phyloP scores from a whole-genome alignment of 2,329 filamentous ascomycete genomes.

The Aspergillus melleus region DNA sequence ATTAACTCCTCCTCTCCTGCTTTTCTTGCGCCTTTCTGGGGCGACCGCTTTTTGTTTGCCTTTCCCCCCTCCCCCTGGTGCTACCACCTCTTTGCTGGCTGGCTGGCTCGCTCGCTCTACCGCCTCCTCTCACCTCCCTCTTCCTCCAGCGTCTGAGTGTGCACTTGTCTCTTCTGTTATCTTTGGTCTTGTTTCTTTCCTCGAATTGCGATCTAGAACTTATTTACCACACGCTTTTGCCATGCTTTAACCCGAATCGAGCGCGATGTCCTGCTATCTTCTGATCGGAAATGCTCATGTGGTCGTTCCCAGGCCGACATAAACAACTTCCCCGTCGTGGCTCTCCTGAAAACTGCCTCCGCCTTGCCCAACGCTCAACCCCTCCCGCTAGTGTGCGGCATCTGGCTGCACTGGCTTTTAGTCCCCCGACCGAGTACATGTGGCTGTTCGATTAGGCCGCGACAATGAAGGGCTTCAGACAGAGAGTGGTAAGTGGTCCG shows the following conservation, averaged over 20 bases:
- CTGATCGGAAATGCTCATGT: constrained; percentile 29
- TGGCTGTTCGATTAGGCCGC: constrained; percentile 35
- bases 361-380: constrained; percentile 20
- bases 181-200: too few relatives aligned
- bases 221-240: too few relatives aligned
- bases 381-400: constrained; percentile 38
- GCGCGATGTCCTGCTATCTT: constrained; percentile 12
- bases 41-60: constrained; percentile 15
- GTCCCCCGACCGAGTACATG: constrained; percentile 35
- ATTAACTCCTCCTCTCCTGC: constrained; percentile 14
- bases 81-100: background rate
- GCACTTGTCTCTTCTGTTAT: background rate
- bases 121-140: constrained; percentile 2
- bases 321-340: constrained; percentile 29
- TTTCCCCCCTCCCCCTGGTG: constrained; percentile 10
- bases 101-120: constrained; percentile 1
- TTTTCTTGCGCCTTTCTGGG: constrained; percentile 14
- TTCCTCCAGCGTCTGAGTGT: background rate
- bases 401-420: constrained; percentile 37
- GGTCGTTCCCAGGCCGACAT: constrained; percentile 30
- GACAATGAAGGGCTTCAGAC: constrained; percentile 95
- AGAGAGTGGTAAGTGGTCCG: constrained; percentile 79
- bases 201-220: too few relatives aligned
- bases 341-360: constrained; percentile 23
- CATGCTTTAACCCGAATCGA: constrained; percentile 2